Percentiles rank a stretch among this genome's conserved stretches.
These are phyloP conservation scores for Phytophthora fragariae DNA, from an alignment of 352 stramenopile species.

Conservation along the genomic window DNA sequence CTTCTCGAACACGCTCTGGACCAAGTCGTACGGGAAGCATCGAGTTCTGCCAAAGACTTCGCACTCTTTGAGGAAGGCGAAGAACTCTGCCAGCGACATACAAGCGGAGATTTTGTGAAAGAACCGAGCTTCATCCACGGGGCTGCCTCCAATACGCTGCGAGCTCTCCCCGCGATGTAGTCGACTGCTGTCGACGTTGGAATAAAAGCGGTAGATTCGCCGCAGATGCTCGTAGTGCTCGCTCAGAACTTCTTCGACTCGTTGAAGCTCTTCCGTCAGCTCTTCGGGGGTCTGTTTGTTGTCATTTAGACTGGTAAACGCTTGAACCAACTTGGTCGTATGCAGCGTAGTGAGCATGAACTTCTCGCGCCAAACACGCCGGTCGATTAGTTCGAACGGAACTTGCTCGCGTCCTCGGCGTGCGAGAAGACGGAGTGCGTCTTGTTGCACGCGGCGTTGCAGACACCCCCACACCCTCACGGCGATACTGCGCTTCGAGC, in stretches of 20 bases:
- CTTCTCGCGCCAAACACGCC: constrained; percentile 60
- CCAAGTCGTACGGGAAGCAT: constrained; percentile 67
- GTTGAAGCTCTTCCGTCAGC: constrained; percentile 41
- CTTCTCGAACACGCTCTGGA: constrained; percentile 63
- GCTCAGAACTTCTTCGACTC: constrained; percentile 49
- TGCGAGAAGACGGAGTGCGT: constrained; percentile 55
- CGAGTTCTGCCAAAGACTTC: constrained; percentile 59
- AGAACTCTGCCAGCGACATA: constrained; percentile 76
- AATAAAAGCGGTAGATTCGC: constrained; percentile 65
- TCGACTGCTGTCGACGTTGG: constrained; percentile 50
- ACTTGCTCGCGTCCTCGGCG: constrained; percentile 46
- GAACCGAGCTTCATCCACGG: constrained; percentile 59
- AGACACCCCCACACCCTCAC: constrained; percentile 66
- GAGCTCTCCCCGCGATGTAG: neutral
- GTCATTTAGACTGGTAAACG: constrained; percentile 27
- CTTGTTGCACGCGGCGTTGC: constrained; percentile 65
- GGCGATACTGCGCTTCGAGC: constrained; percentile 56
- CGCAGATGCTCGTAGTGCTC: constrained; percentile 57
- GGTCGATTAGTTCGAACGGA: constrained; percentile 60
- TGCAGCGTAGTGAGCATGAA: constrained; percentile 69
- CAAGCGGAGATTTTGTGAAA: constrained; percentile 71
- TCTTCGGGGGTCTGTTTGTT: constrained; percentile 25
- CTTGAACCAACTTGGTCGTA: constrained; percentile 42
- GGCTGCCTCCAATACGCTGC: constrained; percentile 6
- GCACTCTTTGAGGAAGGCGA: constrained; percentile 73